phyloP scores from a whole-genome alignment of 371 early-diverging fungal species.

The Mucor irregularis region DNA sequence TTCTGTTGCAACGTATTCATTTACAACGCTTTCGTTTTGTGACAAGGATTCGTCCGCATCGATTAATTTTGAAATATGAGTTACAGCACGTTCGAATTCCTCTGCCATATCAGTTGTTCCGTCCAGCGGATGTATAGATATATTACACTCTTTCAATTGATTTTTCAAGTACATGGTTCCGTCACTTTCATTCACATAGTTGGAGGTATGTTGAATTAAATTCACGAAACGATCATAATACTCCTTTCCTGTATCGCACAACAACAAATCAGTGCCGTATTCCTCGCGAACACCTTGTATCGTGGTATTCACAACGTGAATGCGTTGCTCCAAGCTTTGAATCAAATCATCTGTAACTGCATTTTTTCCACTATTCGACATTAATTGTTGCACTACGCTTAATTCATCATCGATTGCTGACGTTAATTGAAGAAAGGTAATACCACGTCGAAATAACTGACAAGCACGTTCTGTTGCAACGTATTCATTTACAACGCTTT shows the following conservation, averaged over 20 bases:
- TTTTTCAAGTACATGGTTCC: neutral
- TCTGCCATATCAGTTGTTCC: constrained; percentile 26
- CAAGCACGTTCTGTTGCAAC: neutral
- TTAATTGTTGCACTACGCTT: constrained; percentile 40
- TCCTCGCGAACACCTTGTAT: constrained; percentile 30
- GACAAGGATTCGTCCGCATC: neutral
- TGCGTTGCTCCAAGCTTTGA: constrained; percentile 34
- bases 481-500: neutral
- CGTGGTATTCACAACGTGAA: constrained; percentile 25
- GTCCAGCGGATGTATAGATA: constrained; percentile 39
- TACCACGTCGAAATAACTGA: constrained; percentile 19
- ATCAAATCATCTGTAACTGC: constrained; percentile 30
- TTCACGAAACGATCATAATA: too few relatives aligned
- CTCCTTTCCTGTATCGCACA: too few relatives aligned
- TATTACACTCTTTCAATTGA: neutral
- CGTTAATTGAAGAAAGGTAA: constrained; percentile 38
- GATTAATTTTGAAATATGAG: neutral
- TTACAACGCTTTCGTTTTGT: neutral
- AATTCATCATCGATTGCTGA: constrained; percentile 39
- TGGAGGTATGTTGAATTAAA: neutral
- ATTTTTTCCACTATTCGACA: constrained; percentile 31
- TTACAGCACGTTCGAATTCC: constrained; percentile 7
- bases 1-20: neutral
- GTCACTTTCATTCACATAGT: constrained; percentile 1
- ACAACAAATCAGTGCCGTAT: constrained; percentile 17